These are phyloP conservation scores for Penicillium fimorum DNA, from an alignment of 495 filamentous ascomycete species.

Conservation along the genomic window DNA sequence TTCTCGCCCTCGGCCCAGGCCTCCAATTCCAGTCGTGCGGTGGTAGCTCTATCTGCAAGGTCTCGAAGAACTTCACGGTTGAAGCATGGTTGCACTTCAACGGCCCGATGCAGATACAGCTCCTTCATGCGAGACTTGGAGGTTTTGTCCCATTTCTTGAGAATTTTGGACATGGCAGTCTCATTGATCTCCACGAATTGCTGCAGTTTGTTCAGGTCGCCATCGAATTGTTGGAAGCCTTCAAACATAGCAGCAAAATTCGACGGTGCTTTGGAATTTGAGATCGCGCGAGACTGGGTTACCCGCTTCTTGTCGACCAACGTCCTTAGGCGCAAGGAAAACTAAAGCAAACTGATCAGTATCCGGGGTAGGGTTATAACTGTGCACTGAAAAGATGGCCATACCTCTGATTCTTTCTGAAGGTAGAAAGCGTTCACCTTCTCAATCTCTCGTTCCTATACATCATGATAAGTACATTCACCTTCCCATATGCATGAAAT, in stretches of 20 bases:
- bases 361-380: background rate
- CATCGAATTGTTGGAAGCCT: constrained; percentile 94
- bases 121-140: constrained; percentile 99
- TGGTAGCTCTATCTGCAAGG: constrained; percentile 92
- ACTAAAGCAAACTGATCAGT: constrained; percentile 48
- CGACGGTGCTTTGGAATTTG: constrained; percentile 78
- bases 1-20: constrained; percentile 97
- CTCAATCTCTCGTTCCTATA: constrained; percentile 91
- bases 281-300: constrained; percentile 70
- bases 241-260: constrained; percentile 93
- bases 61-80: constrained; percentile 95
- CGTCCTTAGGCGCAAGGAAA: constrained; percentile 86
- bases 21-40: constrained; percentile 84
- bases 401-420: constrained; percentile 95
- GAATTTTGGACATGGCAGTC: constrained; percentile 94
- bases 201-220: constrained; percentile 93
- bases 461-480: background rate
- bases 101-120: constrained; percentile 89
- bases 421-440: constrained; percentile 98
- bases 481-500: background rate
- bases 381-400: constrained; percentile 18
- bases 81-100: constrained; percentile 97
- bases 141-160: constrained; percentile 99
- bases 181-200: constrained; percentile 99
- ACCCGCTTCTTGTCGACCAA: constrained; percentile 92